These are phyloP conservation scores for Xerocomus subilludens DNA, from an alignment of 1,284 basidiomycete genomes.

Conservation along the genomic window DNA sequence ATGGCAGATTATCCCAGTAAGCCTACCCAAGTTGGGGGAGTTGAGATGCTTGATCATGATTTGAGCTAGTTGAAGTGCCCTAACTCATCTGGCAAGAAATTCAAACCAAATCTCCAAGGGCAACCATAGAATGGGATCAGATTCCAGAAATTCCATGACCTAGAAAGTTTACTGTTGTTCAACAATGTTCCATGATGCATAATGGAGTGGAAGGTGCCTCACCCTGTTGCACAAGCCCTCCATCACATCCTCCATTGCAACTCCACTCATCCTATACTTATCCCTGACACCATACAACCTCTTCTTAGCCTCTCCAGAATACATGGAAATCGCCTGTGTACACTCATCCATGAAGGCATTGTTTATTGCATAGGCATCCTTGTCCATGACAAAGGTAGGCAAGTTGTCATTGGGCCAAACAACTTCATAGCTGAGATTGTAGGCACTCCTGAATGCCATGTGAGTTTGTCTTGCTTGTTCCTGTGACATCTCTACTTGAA, in stretches of 20 bases:
- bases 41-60: slow-evolving; percentile 18
- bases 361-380: neutral
- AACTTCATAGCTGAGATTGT: slow-evolving; percentile 36
- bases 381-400: slow-evolving; percentile 12
- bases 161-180: neutral
- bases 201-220: too few relatives aligned
- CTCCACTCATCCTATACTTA: slow-evolving; percentile 5
- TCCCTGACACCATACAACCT: slow-evolving; percentile 7
- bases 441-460: slow-evolving; percentile 26
- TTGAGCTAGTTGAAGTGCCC: slow-evolving; percentile 19
- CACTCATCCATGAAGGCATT: neutral
- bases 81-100: slow-evolving; percentile 15
- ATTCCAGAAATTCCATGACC: neutral
- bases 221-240: too few relatives aligned
- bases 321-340: neutral
- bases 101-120: slow-evolving; percentile 12
- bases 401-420: slow-evolving; percentile 24
- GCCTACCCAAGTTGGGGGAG: slow-evolving; percentile 13
- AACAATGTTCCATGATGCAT: neutral
- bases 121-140: slow-evolving; percentile 28
- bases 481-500: slow-evolving; percentile 34
- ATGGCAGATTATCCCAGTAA: slow-evolving; percentile 27
- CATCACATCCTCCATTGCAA: neutral
- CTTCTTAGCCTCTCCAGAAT: neutral
- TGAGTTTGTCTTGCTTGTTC: slow-evolving; percentile 23